A percentile compares a stretch with the other conserved stretches of the same genome.
Conservation (phyloP, 2,329 filamentous ascomycete genomes). For the Aspergillus alliaceus region DNA sequence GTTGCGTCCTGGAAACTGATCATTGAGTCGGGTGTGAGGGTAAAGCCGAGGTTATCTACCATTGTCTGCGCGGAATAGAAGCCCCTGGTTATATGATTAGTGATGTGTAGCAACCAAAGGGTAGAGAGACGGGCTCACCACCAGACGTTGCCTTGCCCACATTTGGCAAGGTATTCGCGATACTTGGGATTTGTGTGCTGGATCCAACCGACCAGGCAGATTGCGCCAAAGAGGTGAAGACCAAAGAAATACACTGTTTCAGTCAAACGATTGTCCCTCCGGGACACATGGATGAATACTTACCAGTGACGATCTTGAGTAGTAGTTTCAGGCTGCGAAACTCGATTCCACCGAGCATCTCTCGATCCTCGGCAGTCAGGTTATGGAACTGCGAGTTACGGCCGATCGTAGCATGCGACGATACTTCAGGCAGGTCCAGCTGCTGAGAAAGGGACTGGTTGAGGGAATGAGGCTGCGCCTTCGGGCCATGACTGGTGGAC, state of each 20-base stretch:
- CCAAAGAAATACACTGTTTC: slow-evolving; percentile 46
- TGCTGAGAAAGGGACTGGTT: too few species aligned
- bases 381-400: slow-evolving; percentile 51
- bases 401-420: slow-evolving; percentile 45
- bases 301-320: slow-evolving; percentile 48
- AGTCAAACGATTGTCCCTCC: neutral
- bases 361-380: slow-evolving; percentile 41
- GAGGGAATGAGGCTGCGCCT: too few species aligned
- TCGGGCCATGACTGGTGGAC: too few species aligned
- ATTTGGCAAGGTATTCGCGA: slow-evolving; percentile 38
- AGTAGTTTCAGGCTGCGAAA: slow-evolving; percentile 53
- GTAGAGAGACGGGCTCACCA: too few species aligned
- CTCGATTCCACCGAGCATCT: slow-evolving; percentile 53
- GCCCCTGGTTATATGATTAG: slow-evolving; percentile 38
- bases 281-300: slow-evolving; percentile 3
- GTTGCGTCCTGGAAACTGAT: slow-evolving; percentile 48
- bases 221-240: slow-evolving; percentile 49
- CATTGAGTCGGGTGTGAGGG: slow-evolving; percentile 58
- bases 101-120: neutral
- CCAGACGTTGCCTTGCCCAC: slow-evolving; percentile 47
- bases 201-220: slow-evolving; percentile 53
- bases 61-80: slow-evolving; percentile 55
- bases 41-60: slow-evolving; percentile 55
- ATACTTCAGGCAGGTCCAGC: slow-evolving; percentile 45
- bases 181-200: slow-evolving; percentile 44